Conservation (phyloP, 73 alveolate genomes). For the Paramecium octaurelia region DNA sequence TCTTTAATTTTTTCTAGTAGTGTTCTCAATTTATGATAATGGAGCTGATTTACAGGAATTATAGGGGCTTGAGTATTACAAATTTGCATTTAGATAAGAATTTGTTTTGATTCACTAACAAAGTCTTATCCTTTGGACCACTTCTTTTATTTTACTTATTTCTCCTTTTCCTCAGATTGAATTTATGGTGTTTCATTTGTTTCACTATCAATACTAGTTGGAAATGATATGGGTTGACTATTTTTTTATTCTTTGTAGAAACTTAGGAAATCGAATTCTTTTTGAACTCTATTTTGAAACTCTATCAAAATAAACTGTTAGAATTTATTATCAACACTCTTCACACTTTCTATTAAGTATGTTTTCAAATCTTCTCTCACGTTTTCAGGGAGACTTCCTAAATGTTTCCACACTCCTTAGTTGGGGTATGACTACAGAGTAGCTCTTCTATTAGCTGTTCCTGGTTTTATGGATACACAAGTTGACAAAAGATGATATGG, state of each 20-base stretch:
- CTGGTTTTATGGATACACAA: neutral
- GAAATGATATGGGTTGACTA: neutral
- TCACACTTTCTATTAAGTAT: neutral
- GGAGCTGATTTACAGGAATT: neutral
- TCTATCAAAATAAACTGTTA: neutral
- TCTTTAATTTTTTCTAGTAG: neutral
- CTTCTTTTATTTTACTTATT: neutral
- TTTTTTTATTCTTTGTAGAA: neutral
- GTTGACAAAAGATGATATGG: neutral
- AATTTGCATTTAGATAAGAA: neutral
- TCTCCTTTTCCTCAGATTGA: neutral
- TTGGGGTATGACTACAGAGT: neutral
- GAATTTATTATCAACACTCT: neutral
- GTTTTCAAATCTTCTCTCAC: neutral
- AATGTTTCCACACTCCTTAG: neutral
- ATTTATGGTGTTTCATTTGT: neutral
- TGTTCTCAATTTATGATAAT: neutral
- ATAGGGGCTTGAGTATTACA: neutral
- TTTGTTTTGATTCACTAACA: neutral
- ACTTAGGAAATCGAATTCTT: neutral
- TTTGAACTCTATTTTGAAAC: neutral
- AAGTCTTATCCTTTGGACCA: neutral
- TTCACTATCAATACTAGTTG: neutral
- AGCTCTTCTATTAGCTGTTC: neutral
- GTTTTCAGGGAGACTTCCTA: neutral